Conservation (phyloP, 225 moss, liverwort and hornwort genomes). For the Physcomitrium patens region DNA sequence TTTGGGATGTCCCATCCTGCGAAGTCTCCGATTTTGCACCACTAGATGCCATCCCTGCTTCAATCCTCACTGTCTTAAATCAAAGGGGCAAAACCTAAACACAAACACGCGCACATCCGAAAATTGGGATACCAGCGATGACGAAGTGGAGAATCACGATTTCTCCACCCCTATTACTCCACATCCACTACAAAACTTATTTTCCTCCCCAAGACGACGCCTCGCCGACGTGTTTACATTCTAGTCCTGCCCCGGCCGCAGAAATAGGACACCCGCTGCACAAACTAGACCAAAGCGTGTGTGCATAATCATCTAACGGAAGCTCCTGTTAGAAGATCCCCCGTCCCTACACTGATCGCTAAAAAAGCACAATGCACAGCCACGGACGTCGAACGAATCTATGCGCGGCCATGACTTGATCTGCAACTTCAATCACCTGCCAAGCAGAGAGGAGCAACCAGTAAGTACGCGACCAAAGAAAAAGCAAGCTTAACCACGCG, state of each 20-base stretch:
- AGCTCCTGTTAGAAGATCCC: conserved; percentile 14
- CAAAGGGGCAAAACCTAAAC: background rate
- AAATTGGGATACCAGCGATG: background rate
- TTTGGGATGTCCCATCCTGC: conserved; percentile 32
- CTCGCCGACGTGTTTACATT: background rate
- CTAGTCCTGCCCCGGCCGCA: background rate
- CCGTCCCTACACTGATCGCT: conserved; percentile 20
- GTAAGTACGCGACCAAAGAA: background rate
- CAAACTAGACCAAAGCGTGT: conserved; percentile 11
- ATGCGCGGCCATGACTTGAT: conserved; percentile 26
- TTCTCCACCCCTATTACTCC: conserved; percentile 7
- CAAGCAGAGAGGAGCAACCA: background rate
- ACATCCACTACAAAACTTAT: conserved; percentile 8
- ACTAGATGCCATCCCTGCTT: conserved; percentile 42
- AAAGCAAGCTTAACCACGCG: no score
- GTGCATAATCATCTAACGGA: background rate
- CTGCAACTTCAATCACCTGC: conserved; percentile 37
- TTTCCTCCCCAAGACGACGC: background rate
- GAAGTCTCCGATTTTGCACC: conserved; percentile 41
- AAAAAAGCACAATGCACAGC: conserved; percentile 3
- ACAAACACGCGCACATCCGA: background rate
- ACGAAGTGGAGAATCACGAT: background rate
- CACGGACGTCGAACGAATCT: conserved; percentile 14
- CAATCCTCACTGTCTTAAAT: background rate
- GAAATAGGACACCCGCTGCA: background rate